Evolutionary conservation across 2,329 filamentous ascomycete species (phyloP).

Genomic region (Fusarium citri): DNA sequence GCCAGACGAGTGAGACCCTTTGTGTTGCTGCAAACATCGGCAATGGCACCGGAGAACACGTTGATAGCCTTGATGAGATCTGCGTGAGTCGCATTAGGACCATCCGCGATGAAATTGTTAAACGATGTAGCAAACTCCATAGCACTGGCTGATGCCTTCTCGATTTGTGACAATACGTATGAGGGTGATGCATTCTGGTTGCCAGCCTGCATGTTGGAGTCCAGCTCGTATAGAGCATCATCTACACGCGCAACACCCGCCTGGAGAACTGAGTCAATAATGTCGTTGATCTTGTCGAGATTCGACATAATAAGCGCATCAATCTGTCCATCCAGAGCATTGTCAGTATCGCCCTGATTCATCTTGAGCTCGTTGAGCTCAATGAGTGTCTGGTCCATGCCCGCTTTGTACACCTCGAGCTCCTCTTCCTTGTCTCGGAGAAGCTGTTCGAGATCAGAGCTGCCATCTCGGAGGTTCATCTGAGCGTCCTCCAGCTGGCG

Average conservation of each 20-base stretch:
- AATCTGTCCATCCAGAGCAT: slow-evolving; percentile 88
- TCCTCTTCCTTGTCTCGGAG: slow-evolving; percentile 97
- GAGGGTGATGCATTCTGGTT: slow-evolving; percentile 97
- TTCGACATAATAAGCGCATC: slow-evolving; percentile 89
- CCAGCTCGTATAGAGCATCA: slow-evolving; percentile 95
- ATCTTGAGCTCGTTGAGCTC: slow-evolving; percentile 90
- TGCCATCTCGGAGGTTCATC: slow-evolving; percentile 80
- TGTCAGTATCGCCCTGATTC: slow-evolving; percentile 79
- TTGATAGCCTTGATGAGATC: slow-evolving; percentile 95
- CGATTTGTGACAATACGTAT: slow-evolving; percentile 95
- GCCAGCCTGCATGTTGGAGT: slow-evolving; percentile 97
- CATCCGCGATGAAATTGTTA: slow-evolving; percentile 98
- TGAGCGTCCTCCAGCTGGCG: slow-evolving; percentile 87
- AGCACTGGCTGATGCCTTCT: slow-evolving; percentile 92
- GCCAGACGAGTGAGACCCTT: slow-evolving; percentile 95
- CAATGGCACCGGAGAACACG: slow-evolving; percentile 88
- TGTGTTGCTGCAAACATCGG: slow-evolving; percentile 94
- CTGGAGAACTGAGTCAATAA: slow-evolving; percentile 96
- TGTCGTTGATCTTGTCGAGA: slow-evolving; percentile 93
- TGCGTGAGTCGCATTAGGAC: slow-evolving; percentile 87
- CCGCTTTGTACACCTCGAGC: slow-evolving; percentile 96
- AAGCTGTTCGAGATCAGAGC: slow-evolving; percentile 85
- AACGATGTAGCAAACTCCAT: slow-evolving; percentile 98
- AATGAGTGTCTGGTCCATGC: slow-evolving; percentile 95
- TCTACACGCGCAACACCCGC: slow-evolving; percentile 93